Conservation (phyloP, 495 filamentous ascomycete species). For the Chlorociboria aeruginascens region DNA sequence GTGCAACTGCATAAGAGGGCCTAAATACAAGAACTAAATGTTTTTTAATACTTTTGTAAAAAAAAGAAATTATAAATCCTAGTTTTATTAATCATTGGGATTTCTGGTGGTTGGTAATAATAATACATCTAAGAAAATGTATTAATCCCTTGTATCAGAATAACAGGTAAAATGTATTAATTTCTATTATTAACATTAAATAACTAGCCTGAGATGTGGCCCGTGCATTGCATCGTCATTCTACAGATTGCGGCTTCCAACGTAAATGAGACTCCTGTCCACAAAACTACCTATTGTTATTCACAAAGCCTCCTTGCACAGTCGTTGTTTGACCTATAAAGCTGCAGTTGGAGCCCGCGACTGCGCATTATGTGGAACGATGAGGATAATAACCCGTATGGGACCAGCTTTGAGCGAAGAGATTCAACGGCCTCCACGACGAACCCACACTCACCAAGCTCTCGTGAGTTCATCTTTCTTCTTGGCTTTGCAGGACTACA, state of each 20-base stretch:
- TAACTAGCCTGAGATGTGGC: too few relatives aligned
- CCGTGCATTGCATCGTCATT: neutral
- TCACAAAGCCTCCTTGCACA: slow-evolving; percentile 2
- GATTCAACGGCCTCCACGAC: slow-evolving; percentile 63
- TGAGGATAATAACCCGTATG: slow-evolving; percentile 88
- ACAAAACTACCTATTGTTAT: neutral
- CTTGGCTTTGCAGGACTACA: slow-evolving; percentile 7
- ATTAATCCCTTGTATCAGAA: too few relatives aligned
- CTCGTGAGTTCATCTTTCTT: slow-evolving; percentile 33
- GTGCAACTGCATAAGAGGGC: too few relatives aligned
- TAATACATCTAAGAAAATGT: too few relatives aligned
- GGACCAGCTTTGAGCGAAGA: slow-evolving; percentile 68
- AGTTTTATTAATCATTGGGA: too few relatives aligned
- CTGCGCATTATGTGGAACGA: slow-evolving; percentile 59
- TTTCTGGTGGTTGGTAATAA: too few relatives aligned
- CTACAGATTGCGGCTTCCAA: neutral
- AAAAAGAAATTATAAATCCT: too few relatives aligned
- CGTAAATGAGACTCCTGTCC: neutral
- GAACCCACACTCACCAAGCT: slow-evolving; percentile 49
- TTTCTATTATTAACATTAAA: too few relatives aligned
- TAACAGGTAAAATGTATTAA: too few relatives aligned
- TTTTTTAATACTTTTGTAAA: too few relatives aligned
- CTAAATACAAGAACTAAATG: too few relatives aligned
- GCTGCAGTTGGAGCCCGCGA: slow-evolving; percentile 7
- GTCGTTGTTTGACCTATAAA: slow-evolving; percentile 6